Base-by-base conservation (phyloP, 441 rosid genomes). In the Jatropha podagrica region DNA sequence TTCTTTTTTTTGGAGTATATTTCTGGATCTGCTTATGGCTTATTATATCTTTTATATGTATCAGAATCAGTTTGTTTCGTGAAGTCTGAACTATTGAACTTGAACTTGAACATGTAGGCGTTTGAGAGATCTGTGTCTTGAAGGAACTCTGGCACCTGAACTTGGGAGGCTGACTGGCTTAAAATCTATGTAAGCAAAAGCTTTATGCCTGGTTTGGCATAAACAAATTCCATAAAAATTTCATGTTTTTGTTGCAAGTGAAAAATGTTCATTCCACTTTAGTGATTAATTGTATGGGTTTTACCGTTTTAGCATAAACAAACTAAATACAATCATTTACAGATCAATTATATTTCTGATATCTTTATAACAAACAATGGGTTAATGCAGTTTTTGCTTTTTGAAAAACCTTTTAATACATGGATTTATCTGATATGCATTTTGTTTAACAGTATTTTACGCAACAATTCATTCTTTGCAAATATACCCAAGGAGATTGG, bases 401-500 rank as follows among this genome's bases (percentile, higher is more conserved):
- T n/a, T 20, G 32, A 51, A 20, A 38, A 59, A 44, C 71, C 32
- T 44, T 40, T 72, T 27, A 3, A 62, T 13, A n/a, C 20, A 8
- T 20, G 5, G 48, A 49, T 8, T 75, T 60, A 23, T 76, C 23
- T 65, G 20, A 71, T 68, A 63, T 37, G 23, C 69, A 9, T 55
- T 64, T 74, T 69, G 32, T 15, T 78, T 7, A 74, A 74, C 88
- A 95, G 97, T 58, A 82, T 82, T 75, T 83, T 95, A 40, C 92
- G 96, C 85, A 93, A 95, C 85, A 93, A 93, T 76, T 90, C 97
- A 32, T 91, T 95, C 73, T 80, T 69, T 41, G 97, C 97, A 66
- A 76, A 58, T 69, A 78, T 93, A 77, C 99, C 97, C 71, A 66
- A 84, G 80, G 98, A 95, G 86, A 86, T 95, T 76, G 81, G 87